phyloP scores from a whole-genome alignment of 768 basidiomycete genomes.

The Russula emetica region DNA sequence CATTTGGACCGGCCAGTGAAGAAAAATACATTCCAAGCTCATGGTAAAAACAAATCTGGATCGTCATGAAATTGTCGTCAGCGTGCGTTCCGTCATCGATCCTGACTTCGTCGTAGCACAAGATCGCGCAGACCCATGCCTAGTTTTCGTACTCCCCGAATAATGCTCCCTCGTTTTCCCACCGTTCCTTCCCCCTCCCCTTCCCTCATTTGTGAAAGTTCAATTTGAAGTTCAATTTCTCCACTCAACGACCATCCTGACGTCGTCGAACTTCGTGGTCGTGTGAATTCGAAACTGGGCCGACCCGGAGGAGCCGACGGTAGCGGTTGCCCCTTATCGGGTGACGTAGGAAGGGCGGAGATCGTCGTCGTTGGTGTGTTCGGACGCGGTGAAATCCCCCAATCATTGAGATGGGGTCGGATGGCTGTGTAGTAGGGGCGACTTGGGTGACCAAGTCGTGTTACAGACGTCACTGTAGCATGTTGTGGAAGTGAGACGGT shows the following conservation, averaged over 20 bases:
- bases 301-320: conserved; percentile 14
- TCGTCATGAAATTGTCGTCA: background rate
- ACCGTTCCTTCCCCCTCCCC: conserved; percentile 13
- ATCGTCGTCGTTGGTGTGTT: conserved; percentile 3
- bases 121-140: conserved; percentile 21
- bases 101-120: conserved; percentile 15
- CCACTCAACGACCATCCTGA: conserved; percentile 28
- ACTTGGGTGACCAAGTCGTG: conserved; percentile 27
- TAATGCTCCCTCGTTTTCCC: conserved; percentile 19
- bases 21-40: background rate
- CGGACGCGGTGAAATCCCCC: background rate
- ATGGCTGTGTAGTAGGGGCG: conserved; percentile 28
- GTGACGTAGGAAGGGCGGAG: background rate
- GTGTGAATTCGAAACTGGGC: conserved; percentile 23
- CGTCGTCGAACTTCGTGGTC: conserved; percentile 20
- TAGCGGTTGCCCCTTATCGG: background rate
- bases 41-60: background rate
- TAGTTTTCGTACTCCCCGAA: conserved; percentile 15
- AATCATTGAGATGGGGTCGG: conserved; percentile 15
- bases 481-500: background rate
- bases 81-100: background rate
- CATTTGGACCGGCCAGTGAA: too few species aligned
- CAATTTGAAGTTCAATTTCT: conserved; percentile 26
- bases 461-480: background rate
- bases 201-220: conserved; percentile 23